Conservation (phyloP, 345 rosid species). For the Hibiscus trionum region DNA sequence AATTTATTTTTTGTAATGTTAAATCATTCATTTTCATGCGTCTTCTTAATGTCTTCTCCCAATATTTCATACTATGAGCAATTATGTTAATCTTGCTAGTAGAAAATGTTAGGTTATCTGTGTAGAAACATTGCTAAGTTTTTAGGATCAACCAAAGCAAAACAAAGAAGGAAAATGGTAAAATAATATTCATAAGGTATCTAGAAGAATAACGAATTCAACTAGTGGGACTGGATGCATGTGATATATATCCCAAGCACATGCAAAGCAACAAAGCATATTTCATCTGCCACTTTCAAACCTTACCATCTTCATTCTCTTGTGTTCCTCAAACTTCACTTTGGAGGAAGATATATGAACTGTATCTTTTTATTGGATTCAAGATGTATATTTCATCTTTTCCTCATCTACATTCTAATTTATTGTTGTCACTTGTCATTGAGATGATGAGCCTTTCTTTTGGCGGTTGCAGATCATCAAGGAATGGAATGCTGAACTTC, state of each 20-base stretch:
- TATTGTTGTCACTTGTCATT: background rate
- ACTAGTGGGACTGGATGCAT: background rate
- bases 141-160: background rate
- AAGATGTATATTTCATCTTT: background rate
- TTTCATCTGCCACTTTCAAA: background rate
- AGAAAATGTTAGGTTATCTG: background rate
- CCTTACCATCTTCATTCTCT: background rate
- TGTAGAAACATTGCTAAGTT: background rate
- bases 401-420: background rate
- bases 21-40: background rate
- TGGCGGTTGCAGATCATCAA: conserved; percentile 64
- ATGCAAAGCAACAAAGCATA: background rate
- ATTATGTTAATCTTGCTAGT: background rate
- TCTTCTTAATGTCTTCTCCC: background rate
- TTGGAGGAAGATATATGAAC: background rate
- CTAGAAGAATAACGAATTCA: background rate
- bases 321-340: background rate
- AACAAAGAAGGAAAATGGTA: background rate
- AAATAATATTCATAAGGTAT: background rate
- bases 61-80: background rate
- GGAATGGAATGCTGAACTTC: conserved; percentile 94
- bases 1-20: background rate
- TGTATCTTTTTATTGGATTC: background rate
- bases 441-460: background rate
- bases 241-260: background rate